Conservation (phyloP, 305 asterid species). For the Solanum hybrid region DNA sequence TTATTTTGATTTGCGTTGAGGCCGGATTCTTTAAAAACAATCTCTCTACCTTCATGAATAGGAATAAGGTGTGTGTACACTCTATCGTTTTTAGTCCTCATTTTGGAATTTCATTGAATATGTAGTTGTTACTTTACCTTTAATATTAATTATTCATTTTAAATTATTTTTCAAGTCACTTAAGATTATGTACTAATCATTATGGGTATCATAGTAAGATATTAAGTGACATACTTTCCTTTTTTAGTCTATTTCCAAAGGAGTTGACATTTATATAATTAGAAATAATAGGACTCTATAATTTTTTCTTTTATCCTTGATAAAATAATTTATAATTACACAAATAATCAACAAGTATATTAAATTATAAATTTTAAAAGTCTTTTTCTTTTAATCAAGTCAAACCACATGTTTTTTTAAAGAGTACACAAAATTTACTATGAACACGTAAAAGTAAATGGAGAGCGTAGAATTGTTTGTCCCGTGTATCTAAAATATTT, state of each 20-base stretch:
- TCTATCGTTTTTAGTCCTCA: background rate
- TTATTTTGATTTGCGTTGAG: background rate
- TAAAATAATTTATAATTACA: too few relatives aligned
- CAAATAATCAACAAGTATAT: too few relatives aligned
- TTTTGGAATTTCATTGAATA: background rate
- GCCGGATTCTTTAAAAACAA: background rate
- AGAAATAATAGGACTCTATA: background rate
- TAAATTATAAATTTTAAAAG: too few relatives aligned
- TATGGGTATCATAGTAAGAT: background rate
- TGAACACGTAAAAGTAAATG: background rate
- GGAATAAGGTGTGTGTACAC: accelerated
- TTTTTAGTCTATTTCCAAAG: background rate
- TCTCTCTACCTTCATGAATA: background rate
- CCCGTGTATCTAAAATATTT: background rate
- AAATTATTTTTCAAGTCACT: background rate
- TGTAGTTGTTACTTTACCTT: background rate
- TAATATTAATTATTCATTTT: too few relatives aligned
- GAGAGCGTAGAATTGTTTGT: background rate
- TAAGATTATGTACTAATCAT: background rate
- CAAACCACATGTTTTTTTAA: background rate
- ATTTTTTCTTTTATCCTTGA: background rate
- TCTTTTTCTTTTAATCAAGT: too few relatives aligned
- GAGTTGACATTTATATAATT: background rate
- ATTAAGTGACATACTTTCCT: background rate
- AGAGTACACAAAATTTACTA: accelerated